Evolutionary conservation across 257 asterid species (phyloP), one percentile per base, ranked within the genome.

Genomic region (Solanum chilense): DNA sequence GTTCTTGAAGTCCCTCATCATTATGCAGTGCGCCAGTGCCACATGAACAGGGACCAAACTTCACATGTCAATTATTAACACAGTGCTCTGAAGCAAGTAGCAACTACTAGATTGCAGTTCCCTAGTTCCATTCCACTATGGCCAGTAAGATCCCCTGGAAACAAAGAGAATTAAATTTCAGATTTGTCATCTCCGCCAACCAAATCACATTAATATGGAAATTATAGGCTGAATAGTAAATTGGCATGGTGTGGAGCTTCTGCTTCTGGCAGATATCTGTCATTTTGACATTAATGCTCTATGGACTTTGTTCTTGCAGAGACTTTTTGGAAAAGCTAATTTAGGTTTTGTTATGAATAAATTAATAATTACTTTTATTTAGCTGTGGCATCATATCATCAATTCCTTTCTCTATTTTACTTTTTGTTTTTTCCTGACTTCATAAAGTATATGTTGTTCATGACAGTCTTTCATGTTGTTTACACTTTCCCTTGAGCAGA

Each of bases 401-500:
- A 49, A 20, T 81, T 80, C 66, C 85, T 49, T 47, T 78, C 84
- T 80, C 68, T 80, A 29, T 80, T 80, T 76, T 45, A 15, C 66
- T 45, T 27, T 29, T 42, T 29, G 44, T 0, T 49, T 49, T 80
- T 81, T 49, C 29, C 70, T 18, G 18, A 49, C 8, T 29, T 49
- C 31, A 49, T 39, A 81, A 81, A 29, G 69, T 81, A 49, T 49
- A 81, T 31, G 45, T 49, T 81, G 69, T 81, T 52, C 45, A 33
- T 49, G 39, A 81, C 21, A 31, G 58, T 49, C 68, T 20, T 31
- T 81, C 66, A 35, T 88, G 35, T 92, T 74, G 85, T 76, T 88
- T 77, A 74, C 42, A 5, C 39, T 69, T 85, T 88, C 69, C 89
- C 90, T 90, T 87, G 71, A 85, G 82, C 94, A 97, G 99, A 97